Conservation (phyloP, 768 basidiomycete species). For the Goffeauzyma gilvescens region DNA sequence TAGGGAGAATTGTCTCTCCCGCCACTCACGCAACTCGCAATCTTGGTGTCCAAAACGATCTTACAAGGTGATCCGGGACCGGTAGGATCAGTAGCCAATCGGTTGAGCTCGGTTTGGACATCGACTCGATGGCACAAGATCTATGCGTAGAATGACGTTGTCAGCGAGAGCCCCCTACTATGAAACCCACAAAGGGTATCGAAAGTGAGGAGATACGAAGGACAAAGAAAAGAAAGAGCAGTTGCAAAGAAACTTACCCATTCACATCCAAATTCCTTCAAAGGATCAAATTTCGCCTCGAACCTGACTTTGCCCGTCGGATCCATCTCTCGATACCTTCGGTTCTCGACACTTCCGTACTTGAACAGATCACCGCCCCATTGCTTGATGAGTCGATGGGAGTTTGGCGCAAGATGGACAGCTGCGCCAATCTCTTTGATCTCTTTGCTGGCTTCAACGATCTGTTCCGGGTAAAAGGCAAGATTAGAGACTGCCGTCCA, state of each 20-base stretch:
- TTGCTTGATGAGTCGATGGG: constrained; percentile 2
- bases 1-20: too few species aligned
- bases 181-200: too few species aligned
- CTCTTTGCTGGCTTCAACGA: too few species aligned
- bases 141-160: constrained; percentile 3
- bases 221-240: too few species aligned
- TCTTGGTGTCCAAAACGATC: constrained; percentile 1
- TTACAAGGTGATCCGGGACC: background rate
- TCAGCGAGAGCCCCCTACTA: too few species aligned
- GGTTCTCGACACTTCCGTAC: background rate
- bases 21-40: background rate
- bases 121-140: constrained; percentile 14
- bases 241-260: background rate
- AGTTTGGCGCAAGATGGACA: constrained; percentile 12
- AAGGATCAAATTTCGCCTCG: background rate
- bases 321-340: background rate
- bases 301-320: background rate
- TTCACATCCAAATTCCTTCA: background rate
- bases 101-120: constrained; percentile 8
- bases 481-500: too few species aligned
- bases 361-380: constrained; percentile 8
- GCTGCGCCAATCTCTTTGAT: constrained; percentile 5
- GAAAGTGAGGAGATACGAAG: too few species aligned
- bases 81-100: constrained; percentile 3
- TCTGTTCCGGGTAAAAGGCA: too few species aligned